Evolutionary conservation across 1,284 basidiomycete species (phyloP), one percentile per base, ranked within the genome.

Genomic region (Fomitopsis palustris): DNA sequence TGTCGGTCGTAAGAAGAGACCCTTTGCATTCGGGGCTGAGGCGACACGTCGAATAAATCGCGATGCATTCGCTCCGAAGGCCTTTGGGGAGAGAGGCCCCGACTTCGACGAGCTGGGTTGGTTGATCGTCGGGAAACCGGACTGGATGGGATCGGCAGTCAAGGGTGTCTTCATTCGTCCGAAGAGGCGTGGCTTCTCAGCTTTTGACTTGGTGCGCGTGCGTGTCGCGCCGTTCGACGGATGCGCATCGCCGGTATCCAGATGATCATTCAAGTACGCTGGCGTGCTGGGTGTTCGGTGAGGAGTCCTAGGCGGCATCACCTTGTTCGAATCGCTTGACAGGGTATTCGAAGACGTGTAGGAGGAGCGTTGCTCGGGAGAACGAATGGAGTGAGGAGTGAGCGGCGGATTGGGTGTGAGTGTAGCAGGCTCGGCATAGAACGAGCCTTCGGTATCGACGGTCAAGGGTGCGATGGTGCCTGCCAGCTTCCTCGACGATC

Each of bases 21-120:
- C 90, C 74, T 98, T 99, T 52, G 95, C 90, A 72, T 98, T 98
- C 1, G 96, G 96, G 1, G 96, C 96, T 23, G 95, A 97, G 1
- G 96, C 95, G 47, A 98, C 96, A 41, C 96, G 87, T 54, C 96
- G 88, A 41, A 99, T 86, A 74, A 97, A 95, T 31, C 94, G 86
- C 53, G 88, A 83, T 8, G 92, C 90, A 1, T 86, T 84, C 17
- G 85, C 85, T 49, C 85, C 77, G 72, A 90, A 80, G 17, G 81
- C 78, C 68, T 82, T 87, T 38, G 88, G 85, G 8, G 84, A 86
- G 35, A 88, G 74, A 19, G 79, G 68, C 63, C 75, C 66, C 70
- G 68, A 67, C 70, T 73, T 72, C 62, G 73, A 76, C 67, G 73
- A 56, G 70, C 71, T 67, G 69, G 75, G 59, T 58, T 67, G 64